Evolutionary conservation across 805 yeast species (phyloP).

Genomic region (Lachancea lanzarotensis): DNA sequence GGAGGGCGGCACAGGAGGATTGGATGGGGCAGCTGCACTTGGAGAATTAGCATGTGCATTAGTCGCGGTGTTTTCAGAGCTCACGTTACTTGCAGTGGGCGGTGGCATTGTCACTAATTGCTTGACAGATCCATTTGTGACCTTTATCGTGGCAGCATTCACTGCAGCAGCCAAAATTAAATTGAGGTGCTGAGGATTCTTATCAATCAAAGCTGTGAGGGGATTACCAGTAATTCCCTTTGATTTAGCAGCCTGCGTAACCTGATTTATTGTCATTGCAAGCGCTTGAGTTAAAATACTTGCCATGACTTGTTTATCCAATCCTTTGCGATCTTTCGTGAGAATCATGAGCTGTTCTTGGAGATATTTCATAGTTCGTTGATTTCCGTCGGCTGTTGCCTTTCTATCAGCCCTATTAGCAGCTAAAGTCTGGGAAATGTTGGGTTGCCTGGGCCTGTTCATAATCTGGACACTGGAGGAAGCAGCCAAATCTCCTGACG

Average conservation of each 20-base stretch:
- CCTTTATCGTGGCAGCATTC: conserved; percentile 64
- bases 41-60: background rate
- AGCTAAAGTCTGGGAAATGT: conserved; percentile 30
- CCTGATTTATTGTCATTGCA: conserved; percentile 89
- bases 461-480: conserved; percentile 10
- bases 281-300: conserved; percentile 82
- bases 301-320: conserved; percentile 76
- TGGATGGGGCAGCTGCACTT: background rate
- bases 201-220: conserved; percentile 67
- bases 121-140: conserved; percentile 48
- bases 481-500: conserved; percentile 23
- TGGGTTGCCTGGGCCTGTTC: conserved; percentile 28
- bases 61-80: background rate
- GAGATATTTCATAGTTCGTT: conserved; percentile 64
- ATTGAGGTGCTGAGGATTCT: conserved; percentile 74
- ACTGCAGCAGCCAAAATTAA: conserved; percentile 74
- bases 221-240: conserved; percentile 79
- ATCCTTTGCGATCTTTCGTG: conserved; percentile 69
- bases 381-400: conserved; percentile 33
- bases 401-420: conserved; percentile 28
- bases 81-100: conserved; percentile 9
- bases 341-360: conserved; percentile 81
- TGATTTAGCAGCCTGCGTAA: conserved; percentile 78
- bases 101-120: conserved; percentile 33
- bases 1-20: background rate